Evolutionary conservation across 108 stramenopile genomes (phyloP).

Genomic region (Nitzschia sp.): DNA sequence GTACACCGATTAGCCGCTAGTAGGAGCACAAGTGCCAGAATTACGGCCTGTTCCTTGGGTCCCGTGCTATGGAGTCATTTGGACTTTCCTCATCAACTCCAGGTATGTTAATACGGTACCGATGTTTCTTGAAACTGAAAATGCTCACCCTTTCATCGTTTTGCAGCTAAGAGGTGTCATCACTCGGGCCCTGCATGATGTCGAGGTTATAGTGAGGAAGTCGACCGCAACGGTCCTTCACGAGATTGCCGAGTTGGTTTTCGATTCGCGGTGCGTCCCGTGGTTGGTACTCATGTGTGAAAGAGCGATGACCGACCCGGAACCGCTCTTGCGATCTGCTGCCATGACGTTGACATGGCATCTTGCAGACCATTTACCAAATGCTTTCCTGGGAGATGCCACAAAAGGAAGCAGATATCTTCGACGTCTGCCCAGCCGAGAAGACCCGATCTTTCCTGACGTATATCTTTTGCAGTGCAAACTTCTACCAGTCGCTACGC

Average conservation of each 20-base stretch:
- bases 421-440: conserved; percentile 73
- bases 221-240: conserved; percentile 84
- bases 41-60: conserved; percentile 85
- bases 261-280: conserved; percentile 78
- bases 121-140: neutral
- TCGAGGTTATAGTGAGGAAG: conserved; percentile 84
- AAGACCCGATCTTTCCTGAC: conserved; percentile 84
- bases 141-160: neutral
- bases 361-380: conserved; percentile 88
- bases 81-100: conserved; percentile 88
- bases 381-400: conserved; percentile 88
- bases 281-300: conserved; percentile 93
- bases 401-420: conserved; percentile 83
- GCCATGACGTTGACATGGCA: conserved; percentile 92
- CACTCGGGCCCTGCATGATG: conserved; percentile 88
- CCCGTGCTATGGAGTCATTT: conserved; percentile 87
- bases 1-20: conserved; percentile 87
- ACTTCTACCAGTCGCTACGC: conserved; percentile 84
- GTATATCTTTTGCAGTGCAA: conserved; percentile 91
- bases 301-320: conserved; percentile 91
- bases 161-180: conserved; percentile 85
- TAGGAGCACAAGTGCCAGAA: conserved; percentile 77
- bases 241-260: conserved; percentile 87
- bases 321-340: conserved; percentile 81
- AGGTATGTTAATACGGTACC: conserved; percentile 27